Base-by-base conservation (phyloP, 2,329 filamentous ascomycete species). In the Ascochyta rabiei region DNA sequence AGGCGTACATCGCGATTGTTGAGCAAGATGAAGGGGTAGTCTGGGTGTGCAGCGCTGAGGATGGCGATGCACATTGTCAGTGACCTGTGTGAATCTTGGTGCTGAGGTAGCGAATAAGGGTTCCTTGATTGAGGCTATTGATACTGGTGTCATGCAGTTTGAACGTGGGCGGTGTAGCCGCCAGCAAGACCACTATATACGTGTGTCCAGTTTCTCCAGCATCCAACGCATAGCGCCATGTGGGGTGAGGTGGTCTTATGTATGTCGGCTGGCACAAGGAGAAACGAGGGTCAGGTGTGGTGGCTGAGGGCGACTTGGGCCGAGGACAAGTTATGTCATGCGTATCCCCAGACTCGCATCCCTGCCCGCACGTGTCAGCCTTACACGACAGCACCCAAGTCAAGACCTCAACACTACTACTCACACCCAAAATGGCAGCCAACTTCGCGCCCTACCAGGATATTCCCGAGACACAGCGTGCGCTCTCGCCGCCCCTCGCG, bases 361-460 rank as follows among this genome's bases (percentile, higher is more conserved):
- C 63, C 59, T 66, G 65, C 50, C 48, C 55, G 21, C 53, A 60
- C 60, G 42, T 48, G 53, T 47, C 49, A 56, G 55, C 57, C 58
- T 46, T 54, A 56, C 40, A 18, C 40, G 26, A 26, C 23, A 15
- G 46, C 30, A 47, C 23, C 33, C 4, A n/a, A 18, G 15, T 12
- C 39, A 18, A 28, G 42, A 48, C 34, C 23, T 39, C 31, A 57
- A 19, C 19, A 38, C 39, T 31, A 41, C 30, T 34, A 42, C 2
- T 35, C 33, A 18, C 45, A 40, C 16, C 19, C 8, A 51, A 30
- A 15, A 74, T 73, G 70, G 63, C 63, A 13, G 63, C 70, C 26
- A 68, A 97, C 80, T 99, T 98, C 75, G 95, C 95, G 40, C 95
- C 95, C 33, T 99, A 98, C 79, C 95, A 98, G 80, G 93, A 93